Evolutionary conservation across 768 basidiomycete species (phyloP).

Genomic region (Podaxis sp.): DNA sequence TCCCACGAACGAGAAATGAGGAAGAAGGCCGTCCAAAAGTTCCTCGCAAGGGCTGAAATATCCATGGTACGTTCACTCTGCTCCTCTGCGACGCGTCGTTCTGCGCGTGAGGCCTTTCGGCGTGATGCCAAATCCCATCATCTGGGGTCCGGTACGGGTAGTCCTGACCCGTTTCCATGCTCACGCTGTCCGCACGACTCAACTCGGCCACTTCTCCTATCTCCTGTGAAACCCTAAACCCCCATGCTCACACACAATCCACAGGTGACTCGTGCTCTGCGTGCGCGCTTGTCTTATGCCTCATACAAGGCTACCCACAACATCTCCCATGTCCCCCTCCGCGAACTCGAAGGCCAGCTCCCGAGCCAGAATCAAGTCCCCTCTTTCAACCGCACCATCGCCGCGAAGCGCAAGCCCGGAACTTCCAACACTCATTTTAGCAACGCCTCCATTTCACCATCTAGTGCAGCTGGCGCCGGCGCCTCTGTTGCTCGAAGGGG

Average conservation of each 20-base stretch:
- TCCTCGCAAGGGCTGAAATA: constrained; percentile 76
- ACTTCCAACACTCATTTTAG: constrained; percentile 50
- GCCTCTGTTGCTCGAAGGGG: constrained; percentile 32
- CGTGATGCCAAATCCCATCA: constrained; percentile 25
- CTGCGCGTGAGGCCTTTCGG: constrained; percentile 17
- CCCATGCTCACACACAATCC: constrained; percentile 32
- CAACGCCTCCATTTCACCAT: constrained; percentile 49
- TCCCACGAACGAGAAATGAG: constrained; percentile 57
- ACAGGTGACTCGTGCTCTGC: constrained; percentile 79
- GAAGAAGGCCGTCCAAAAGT: constrained; percentile 70
- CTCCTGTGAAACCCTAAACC: constrained; percentile 31
- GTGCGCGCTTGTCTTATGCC: constrained; percentile 80
- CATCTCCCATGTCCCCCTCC: constrained; percentile 60
- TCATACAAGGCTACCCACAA: constrained; percentile 83
- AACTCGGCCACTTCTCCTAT: constrained; percentile 17
- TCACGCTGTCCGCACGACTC: constrained; percentile 11
- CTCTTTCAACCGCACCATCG: constrained; percentile 50
- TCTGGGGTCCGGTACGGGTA: constrained; percentile 17
- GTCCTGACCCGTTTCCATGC: constrained; percentile 14
- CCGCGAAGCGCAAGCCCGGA: constrained; percentile 57
- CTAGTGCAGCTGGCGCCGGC: constrained; percentile 24
- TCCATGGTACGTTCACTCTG: constrained; percentile 63
- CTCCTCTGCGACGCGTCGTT: constrained; percentile 50
- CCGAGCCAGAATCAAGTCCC: constrained; percentile 40
- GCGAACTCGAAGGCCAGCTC: constrained; percentile 69